A percentile compares a stretch with the other conserved stretches of the same genome.
phyloP scores from a whole-genome alignment of 352 stramenopile species.

The Aphanomyces astaci region DNA sequence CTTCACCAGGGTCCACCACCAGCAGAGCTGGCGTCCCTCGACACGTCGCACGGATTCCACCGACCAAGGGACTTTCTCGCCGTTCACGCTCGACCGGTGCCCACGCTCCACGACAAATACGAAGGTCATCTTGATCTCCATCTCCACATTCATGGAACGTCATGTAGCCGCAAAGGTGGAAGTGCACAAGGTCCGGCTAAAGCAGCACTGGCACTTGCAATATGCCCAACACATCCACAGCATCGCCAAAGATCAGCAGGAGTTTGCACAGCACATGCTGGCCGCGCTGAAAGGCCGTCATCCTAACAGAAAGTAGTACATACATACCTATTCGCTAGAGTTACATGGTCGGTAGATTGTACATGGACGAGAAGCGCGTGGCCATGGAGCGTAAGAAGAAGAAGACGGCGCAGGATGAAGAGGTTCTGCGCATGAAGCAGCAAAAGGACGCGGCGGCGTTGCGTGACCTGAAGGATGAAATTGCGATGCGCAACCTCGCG shows the following conservation, averaged over 20 bases:
- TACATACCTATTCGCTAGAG: too few species aligned
- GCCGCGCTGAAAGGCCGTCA: background rate
- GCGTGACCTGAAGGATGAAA: background rate
- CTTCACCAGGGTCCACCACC: background rate
- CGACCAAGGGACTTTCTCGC: slow-evolving; percentile 11
- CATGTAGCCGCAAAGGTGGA: background rate
- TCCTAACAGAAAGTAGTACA: too few species aligned
- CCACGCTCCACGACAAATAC: slow-evolving; percentile 18
- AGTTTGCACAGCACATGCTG: slow-evolving; percentile 13
- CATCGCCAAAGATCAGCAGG: slow-evolving; percentile 10
- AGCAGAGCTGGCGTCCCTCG: background rate
- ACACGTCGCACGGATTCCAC: slow-evolving; percentile 3
- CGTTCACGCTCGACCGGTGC: background rate
- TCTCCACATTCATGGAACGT: too few species aligned
- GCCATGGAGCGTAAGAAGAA: slow-evolving; percentile 15
- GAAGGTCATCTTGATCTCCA: background rate
- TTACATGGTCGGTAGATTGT: background rate
- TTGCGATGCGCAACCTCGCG: background rate
- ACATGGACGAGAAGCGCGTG: background rate
- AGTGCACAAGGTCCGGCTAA: slow-evolving; percentile 11
- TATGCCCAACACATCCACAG: slow-evolving; percentile 7
- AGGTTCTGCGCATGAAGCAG: background rate
- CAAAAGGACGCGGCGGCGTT: background rate
- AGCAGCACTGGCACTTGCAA: slow-evolving; percentile 10
- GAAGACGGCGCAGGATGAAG: background rate